Percentiles rank a stretch among this genome's conserved stretches.
phyloP scores from a whole-genome alignment of 2,329 filamentous ascomycete genomes.

The Penicillium sp. region DNA sequence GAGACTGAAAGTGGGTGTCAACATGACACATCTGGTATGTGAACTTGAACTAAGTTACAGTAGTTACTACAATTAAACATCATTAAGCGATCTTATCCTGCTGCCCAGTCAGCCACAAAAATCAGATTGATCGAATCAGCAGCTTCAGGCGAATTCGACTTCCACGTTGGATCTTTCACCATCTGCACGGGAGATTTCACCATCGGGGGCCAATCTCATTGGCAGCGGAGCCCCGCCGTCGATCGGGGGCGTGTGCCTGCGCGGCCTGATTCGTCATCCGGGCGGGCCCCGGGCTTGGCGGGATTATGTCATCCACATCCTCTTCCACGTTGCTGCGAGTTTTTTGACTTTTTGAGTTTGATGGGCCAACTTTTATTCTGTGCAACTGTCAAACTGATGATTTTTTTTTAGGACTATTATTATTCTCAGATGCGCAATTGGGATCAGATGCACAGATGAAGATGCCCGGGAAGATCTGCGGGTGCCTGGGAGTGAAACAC shows the following conservation, averaged over 20 bases:
- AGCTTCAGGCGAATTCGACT: neutral
- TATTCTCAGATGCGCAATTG: neutral
- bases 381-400: no score
- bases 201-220: conserved; percentile 30
- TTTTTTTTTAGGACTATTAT: no score
- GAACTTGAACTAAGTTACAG: no score
- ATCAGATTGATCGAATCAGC: neutral
- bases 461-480: no score
- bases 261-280: conserved; percentile 19
- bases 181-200: conserved; percentile 37
- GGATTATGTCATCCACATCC: conserved; percentile 3
- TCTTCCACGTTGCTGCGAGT: neutral
- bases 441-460: neutral
- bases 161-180: conserved; percentile 27
- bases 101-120: neutral
- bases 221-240: conserved; percentile 14
- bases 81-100: neutral
- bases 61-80: no score
- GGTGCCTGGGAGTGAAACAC: no score
- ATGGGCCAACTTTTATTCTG: neutral
- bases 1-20: neutral
- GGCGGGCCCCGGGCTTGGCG: conserved; percentile 8
- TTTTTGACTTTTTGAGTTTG: neutral
- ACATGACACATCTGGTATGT: no score
- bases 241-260: conserved; percentile 18